These are phyloP conservation scores for Penicillium psychrofluorescens DNA, from an alignment of 495 filamentous ascomycete genomes.

Conservation along the genomic window DNA sequence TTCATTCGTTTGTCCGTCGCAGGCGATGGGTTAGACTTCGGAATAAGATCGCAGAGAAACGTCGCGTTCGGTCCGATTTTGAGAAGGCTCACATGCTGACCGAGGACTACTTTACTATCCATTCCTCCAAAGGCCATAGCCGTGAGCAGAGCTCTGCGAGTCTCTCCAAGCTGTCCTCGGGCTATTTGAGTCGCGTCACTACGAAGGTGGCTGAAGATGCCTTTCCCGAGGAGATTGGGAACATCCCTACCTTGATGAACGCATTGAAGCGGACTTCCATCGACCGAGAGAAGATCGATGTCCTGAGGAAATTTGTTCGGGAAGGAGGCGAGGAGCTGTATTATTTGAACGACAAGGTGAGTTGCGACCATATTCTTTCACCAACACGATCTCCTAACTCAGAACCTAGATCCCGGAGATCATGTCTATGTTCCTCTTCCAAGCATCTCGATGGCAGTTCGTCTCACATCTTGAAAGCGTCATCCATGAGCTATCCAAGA, in stretches of 20 bases:
- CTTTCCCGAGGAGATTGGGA: conserved; percentile 48
- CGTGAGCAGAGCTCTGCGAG: conserved; percentile 29
- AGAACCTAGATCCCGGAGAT: conserved; percentile 62
- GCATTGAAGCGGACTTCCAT: conserved; percentile 62
- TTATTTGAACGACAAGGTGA: conserved; percentile 62
- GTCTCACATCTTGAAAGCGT: conserved; percentile 56
- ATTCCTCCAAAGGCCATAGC: conserved; percentile 38
- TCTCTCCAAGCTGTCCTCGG: conserved; percentile 22
- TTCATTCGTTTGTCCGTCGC: conserved; percentile 83
- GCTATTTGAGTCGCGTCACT: conserved; percentile 22
- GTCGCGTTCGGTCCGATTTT: conserved; percentile 21
- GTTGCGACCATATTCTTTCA: conserved; percentile 4
- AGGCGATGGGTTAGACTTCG: conserved; percentile 83
- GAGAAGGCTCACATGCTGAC: conserved; percentile 58
- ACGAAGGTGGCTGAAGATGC: conserved; percentile 27
- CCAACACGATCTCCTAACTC: not conserved
- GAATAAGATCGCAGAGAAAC: conserved; percentile 41
- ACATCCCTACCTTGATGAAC: conserved; percentile 58
- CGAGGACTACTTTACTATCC: conserved; percentile 83
- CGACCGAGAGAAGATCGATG: conserved; percentile 85
- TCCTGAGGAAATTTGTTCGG: conserved; percentile 69
- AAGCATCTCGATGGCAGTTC: conserved; percentile 74
- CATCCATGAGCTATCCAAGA: conserved; percentile 42
- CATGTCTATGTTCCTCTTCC: conserved; percentile 82
- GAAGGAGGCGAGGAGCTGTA: conserved; percentile 72